A percentile compares a stretch with the other conserved stretches of the same genome.
Evolutionary conservation across 371 early-diverging fungal species (phyloP).

Genomic region (Smittium culicis): DNA sequence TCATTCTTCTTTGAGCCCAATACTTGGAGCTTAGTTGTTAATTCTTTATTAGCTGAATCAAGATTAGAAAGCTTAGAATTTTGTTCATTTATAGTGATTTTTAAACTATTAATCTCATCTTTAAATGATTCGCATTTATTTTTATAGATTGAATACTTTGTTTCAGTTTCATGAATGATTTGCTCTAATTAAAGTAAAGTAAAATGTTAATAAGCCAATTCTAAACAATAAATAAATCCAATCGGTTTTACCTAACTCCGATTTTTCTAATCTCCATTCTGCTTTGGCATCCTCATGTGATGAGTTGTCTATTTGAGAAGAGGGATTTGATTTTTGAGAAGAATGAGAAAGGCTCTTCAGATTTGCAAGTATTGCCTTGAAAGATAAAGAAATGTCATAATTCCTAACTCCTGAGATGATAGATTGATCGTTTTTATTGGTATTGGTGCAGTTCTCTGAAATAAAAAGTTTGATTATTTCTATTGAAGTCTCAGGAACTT

Average conservation of each 20-base stretch:
- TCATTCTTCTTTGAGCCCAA: conserved; percentile 21
- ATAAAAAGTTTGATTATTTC: neutral
- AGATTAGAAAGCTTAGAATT: neutral
- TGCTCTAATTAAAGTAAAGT: neutral
- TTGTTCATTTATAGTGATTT: neutral
- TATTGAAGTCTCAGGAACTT: neutral
- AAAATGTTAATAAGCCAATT: neutral
- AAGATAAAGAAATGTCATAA: neutral
- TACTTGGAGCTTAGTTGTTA: conserved; percentile 27
- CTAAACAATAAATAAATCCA: neutral
- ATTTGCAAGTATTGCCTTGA: neutral
- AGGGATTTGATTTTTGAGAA: neutral
- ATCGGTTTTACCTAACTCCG: neutral
- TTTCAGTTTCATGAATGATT: conserved; percentile 9
- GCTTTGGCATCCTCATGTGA: conserved; percentile 7
- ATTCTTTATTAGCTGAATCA: neutral
- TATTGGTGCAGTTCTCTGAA: neutral
- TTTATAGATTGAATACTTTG: neutral
- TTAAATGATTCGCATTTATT: neutral
- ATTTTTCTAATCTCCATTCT: conserved; percentile 13
- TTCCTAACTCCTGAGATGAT: neutral
- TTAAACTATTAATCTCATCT: neutral
- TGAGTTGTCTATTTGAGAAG: neutral
- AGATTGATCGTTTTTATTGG: neutral
- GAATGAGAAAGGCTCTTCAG: neutral